Base-by-base conservation (phyloP, 139 green algal species). In the Tetradesmus lagerheimii region DNA sequence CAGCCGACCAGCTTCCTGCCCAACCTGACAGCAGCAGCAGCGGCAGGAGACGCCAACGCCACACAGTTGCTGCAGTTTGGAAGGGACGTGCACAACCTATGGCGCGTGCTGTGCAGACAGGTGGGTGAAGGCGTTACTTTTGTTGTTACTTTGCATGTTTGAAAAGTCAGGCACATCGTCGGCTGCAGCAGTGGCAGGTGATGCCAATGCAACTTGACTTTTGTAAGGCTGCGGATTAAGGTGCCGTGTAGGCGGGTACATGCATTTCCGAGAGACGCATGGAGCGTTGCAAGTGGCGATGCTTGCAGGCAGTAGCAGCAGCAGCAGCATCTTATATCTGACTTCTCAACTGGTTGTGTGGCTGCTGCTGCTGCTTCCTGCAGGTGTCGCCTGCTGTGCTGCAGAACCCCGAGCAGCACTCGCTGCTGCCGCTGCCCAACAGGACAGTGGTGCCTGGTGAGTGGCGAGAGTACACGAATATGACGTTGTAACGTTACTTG, bases 381-480 rank as follows among this genome's bases (percentile, higher is more conserved):
- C 81, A 92, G 90, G 83, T 90, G 4, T 83, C 38, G 12, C 77
- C 82, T 9, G 11, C 66, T 23, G 83, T 91, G 9, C 4, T 38
- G 9, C 15, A 41, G 15, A 15, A 92, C 62, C 67, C 92, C 0
- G 90, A 91, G 18, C 62, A 71, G 29, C 92, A 95, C 87, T 93
- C 95, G 23, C 92, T 99, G 81, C 91, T 99, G 50, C 90, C 93
- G 9, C 92, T 98, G 86, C 97, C 97, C 0, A 57, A 96, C 47
- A 90, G 92, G 4, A 95, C 97, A 14, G 88, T 99, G 16, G 90
- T 99, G 0, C 95, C 97, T 0, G 98, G 83, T 89, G 31, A 39
- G 83, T 27, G 50, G 12, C 62, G 62, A n/a, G n/a, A n/a, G n/a
- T n/a, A n/a, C n/a, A n/a, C n/a, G n/a, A n/a, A n/a, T n/a, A n/a